Evolutionary conservation across 2,329 filamentous ascomycete species (phyloP), one percentile per base, ranked within the genome.

Genomic region (Botrytis fabae): DNA sequence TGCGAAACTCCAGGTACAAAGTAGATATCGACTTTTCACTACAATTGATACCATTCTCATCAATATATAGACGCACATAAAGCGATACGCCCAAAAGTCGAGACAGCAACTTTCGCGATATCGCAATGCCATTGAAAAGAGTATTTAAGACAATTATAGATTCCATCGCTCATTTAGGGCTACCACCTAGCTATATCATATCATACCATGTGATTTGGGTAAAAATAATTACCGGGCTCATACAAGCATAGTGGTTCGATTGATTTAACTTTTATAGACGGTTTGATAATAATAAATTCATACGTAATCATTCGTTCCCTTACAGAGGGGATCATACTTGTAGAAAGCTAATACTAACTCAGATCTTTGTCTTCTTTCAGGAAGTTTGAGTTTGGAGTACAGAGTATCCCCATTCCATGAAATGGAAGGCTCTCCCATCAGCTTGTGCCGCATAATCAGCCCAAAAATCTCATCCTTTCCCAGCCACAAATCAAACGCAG

Each of bases 191-290:
- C 6, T 54, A 28, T 8, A 28, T 54, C 51, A 16, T 18, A 18
- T 54, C 14, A 18, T n/a, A 32, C 32, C 32, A 32, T 32, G 25
- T 57, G n/a, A 28, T 2, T 4, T 57, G 9, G 4, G 0, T 28
- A 16, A 57, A 18, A 32, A 0, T 6, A 18, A 18, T 9, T 0
- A 18, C 6, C 51, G 4, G 3, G 14, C 3, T 28, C 6, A 18
- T 9, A 2, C 8, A 57, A 57, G 16, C 51, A 57, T 18, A 18
- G 14, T 57, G 7, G 16, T 18, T 1, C 8, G 14, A 57, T 57
- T 18, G 1, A 57, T 57, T 12, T 14, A 57, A 32, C 2, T 6
- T 9, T 16, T 28, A 14, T 1, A 28, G n/a, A 18, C 3, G 3
- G 14, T 18, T 57, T 18, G n/a, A 18, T 28, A 9, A 28, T 14